Base-by-base conservation (phyloP, 257 asterid species). In the Osmanthus fragrans region DNA sequence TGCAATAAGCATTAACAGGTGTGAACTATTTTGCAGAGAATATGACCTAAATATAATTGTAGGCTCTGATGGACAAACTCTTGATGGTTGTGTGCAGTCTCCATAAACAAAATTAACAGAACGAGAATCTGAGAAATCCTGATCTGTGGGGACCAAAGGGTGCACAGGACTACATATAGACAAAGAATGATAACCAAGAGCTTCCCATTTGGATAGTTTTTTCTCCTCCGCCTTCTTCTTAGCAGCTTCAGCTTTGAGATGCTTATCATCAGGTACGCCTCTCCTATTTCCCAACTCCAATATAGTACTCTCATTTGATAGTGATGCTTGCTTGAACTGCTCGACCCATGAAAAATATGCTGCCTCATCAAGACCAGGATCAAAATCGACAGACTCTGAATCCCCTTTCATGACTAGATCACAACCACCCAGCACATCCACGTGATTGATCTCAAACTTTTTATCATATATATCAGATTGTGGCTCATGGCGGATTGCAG, bases 61-160 rank as follows among this genome's bases (percentile, higher is more conserved):
- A 56, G 96, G 89, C 80, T 84, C 97, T 10, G 90, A 85, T 54
- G 96, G 92, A 72, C 87, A 83, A 71, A 78, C 92, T 32, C 81
- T 79, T 73, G 88, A 77, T 77, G 99, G 88, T 77, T 79, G 87
- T 49, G 99, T 95, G 87, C 99, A 95, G 89, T 95, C 98, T 75
- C 98, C 99, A 82, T 92, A 95, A 66, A 92, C 96, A 84, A 92
- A 89, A 80, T 88, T 86, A 79, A 95, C 93, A 70, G 87, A 80
- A 49, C 95, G 96, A 82, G 93, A 79, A 82, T 86, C 93, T 32
- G 91, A 88, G 80, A 85, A 77, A 78, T 90, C 94, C 60, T 75
- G 82, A 79, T 89, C 85, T 71, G 78, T 76, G 37, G 89, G 87
- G 58, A 74, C 51, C 58, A 8, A 12, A 9, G 66, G 66, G 66